Base-by-base conservation (phyloP, 345 rosid genomes). In the Hibiscus tridactylites region DNA sequence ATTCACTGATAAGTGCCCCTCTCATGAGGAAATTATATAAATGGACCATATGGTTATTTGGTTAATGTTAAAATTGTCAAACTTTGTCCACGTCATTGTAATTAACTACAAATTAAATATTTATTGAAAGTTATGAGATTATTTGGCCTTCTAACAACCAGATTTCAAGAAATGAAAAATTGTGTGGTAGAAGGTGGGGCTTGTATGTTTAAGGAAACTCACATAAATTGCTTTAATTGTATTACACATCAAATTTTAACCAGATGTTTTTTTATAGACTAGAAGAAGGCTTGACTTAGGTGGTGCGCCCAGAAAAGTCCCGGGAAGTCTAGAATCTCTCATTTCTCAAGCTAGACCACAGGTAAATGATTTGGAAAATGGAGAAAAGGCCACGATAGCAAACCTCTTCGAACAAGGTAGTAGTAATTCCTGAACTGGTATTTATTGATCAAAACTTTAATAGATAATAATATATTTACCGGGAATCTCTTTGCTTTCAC, bases 341-440 rank as follows among this genome's bases (percentile, higher is more conserved):
- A 65, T 74, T 68, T 78, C 86, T 75, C 89, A 84, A 77, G 79
- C 75, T 76, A 83, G 86, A 79, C 84, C 89, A 59, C 95, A 88
- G 73, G 54, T 73, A 70, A 83, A 75, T 63, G 87, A 85, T 76
- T 77, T 88, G 6, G 96, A 77, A 79, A 85, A 83, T 78, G 93
- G 86, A 68, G 97, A 90, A 61, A 92, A 88, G 73, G 88, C 85
- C 69, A 84, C 98, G 21, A 83, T 92, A 71, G 98, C 96, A 65
- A 92, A 83, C 90, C 89, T 96, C 65, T 96, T 91, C 68, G 98
- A 96, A 84, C 98, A 92, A 87, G 99, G 99, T 96, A 75, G 26
- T 12, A 16, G 63, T 35, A 35, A 13, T 46, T 28, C 46, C 61
- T 15, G 42, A 21, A 26, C 17, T 61, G 29, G 15, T 35, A 60